Evolutionary conservation across 2,329 filamentous ascomycete genomes (phyloP).

Genomic region (Cladosporium colombiae): DNA sequence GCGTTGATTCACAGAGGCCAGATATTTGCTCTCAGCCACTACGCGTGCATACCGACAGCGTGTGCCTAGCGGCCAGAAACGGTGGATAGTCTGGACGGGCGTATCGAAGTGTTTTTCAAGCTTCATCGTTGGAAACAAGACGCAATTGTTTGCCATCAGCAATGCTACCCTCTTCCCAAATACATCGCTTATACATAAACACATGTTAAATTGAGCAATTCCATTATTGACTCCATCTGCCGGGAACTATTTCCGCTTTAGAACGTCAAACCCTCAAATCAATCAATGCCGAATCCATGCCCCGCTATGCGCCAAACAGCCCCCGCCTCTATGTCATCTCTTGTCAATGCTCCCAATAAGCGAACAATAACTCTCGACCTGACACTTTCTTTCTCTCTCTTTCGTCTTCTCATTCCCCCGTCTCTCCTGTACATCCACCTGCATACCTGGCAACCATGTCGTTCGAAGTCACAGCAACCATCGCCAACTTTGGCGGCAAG

Average conservation of each 20-base stretch:
- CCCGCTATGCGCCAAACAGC: slow-evolving; percentile 2
- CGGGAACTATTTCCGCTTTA: slow-evolving; percentile 3
- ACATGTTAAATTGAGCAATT: neutral
- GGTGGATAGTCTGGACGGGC: neutral
- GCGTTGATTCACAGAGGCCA: neutral
- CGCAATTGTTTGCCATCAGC: neutral
- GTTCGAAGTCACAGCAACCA: slow-evolving; percentile 86
- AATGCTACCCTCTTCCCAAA: neutral
- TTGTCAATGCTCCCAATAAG: slow-evolving; percentile 13
- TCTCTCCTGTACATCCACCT: neutral
- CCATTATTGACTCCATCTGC: neutral
- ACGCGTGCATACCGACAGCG: neutral
- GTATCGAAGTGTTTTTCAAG: neutral
- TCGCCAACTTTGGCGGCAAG: slow-evolving; percentile 89
- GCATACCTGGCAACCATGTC: slow-evolving; percentile 58
- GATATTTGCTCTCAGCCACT: neutral
- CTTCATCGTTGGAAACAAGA: neutral
- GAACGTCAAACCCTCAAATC: neutral
- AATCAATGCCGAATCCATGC: neutral
- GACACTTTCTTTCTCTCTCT: slow-evolving; percentile 11
- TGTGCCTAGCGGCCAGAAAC: neutral
- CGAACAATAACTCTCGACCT: neutral
- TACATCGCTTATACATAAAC: neutral
- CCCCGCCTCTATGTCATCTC: slow-evolving; percentile 6
- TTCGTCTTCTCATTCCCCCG: slow-evolving; percentile 1